Evolutionary conservation across 441 rosid genomes (phyloP), one percentile per base, ranked within the genome.

Genomic region (Pelargonium fulgidum): DNA sequence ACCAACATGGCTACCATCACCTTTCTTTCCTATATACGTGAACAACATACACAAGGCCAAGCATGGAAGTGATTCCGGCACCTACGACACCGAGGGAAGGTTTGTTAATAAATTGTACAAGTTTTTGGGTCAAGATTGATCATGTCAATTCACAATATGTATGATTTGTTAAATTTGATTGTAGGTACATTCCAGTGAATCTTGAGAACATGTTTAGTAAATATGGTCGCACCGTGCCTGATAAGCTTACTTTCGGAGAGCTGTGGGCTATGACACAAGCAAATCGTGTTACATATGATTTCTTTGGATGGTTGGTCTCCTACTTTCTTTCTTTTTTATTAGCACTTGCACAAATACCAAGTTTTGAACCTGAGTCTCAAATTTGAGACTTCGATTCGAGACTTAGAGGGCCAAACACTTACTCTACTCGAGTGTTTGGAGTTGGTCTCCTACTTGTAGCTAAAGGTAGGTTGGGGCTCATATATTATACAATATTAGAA

Each of bases 81-180:
- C 85, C 7, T 88, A 88, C 20, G 97, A 89, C 78, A 83, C 84
- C 0, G 96, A 91, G 82, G 96, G 96, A 80, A 84, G 97, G 93
- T 87, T 22, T 22, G 24, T 22, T 22, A 22, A 1, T 22, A 0
- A 22, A 22, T 1, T 0, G 24, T 22, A 22, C 24, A 22, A 22
- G 24, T 22, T 22, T 0, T 22, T 22, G 24, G 24, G 24, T 22
- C 24, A 22, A 0, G 24, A 22, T 22, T 22, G 1, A 22, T 22
- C 24, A 22, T 22, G 24, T 22, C 24, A 22, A 22, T 22, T 22
- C 24, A 22, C 24, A 22, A 22, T 22, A 26, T 26, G 3, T 26
- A 26, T 26, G 33, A 26, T 26, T 26, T 26, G 33, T 26, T 26
- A 22, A 22, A 22, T 22, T 22, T 22, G 1, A 16, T 14, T 64